Conservation (phyloP, 2,329 filamentous ascomycete species). For the Aspergillus thermomutatus region DNA sequence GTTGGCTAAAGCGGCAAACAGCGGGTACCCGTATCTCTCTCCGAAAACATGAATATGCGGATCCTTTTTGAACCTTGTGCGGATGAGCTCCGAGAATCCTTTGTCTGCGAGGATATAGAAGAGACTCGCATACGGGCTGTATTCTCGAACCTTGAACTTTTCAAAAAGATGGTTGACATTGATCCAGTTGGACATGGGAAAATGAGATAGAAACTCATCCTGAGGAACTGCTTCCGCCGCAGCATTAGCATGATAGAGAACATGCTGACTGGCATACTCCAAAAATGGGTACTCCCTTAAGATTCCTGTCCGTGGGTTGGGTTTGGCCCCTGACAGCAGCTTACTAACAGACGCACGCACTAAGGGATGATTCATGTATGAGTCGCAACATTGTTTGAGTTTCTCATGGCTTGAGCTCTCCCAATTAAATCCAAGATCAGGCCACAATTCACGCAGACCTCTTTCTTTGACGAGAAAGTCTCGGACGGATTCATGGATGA, state of each 20-base stretch:
- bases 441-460: conserved; percentile 28
- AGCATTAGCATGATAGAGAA: conserved; percentile 28
- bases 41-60: conserved; percentile 1
- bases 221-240: conserved; percentile 17
- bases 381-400: conserved; percentile 36
- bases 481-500: conserved; percentile 36
- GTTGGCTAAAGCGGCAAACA: conserved; percentile 17
- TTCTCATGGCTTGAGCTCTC: conserved; percentile 39
- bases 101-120: conserved; percentile 17
- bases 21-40: conserved; percentile 12
- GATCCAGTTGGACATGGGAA: conserved; percentile 29
- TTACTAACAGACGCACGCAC: neutral
- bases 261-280: conserved; percentile 24
- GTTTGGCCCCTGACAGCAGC: neutral
- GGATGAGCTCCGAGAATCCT: conserved; percentile 11
- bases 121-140: conserved; percentile 9
- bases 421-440: conserved; percentile 25
- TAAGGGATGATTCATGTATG: conserved; percentile 4
- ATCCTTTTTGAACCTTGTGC: neutral
- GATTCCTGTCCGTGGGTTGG: neutral
- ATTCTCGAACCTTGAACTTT: conserved; percentile 25
- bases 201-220: conserved; percentile 21
- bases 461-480: conserved; percentile 31
- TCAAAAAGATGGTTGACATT: conserved; percentile 32
- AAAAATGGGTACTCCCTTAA: conserved; percentile 37